Conservation (phyloP, 2,329 filamentous ascomycete species). For the Tolypocladium album region DNA sequence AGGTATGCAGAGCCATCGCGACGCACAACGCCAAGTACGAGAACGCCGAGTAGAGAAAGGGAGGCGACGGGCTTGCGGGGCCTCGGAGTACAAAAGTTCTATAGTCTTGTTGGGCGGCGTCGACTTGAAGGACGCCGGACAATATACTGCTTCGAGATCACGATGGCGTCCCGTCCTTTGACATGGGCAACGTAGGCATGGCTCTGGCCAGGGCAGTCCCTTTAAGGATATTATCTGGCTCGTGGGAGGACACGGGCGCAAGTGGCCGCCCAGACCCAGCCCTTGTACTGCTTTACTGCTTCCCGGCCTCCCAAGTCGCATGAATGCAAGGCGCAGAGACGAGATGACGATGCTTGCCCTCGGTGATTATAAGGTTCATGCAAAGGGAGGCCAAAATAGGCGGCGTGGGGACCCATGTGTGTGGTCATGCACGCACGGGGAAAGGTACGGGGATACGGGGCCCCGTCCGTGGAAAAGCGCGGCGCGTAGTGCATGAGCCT, state of each 20-base stretch:
- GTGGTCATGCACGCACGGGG: background rate
- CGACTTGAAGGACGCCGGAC: background rate
- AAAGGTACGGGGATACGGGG: background rate
- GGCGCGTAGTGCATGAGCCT: background rate
- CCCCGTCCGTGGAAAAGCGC: background rate
- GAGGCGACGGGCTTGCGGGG: background rate
- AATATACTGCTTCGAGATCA: background rate
- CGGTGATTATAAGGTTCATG: background rate
- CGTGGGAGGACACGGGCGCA: background rate
- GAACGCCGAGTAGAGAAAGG: constrained; percentile 21
- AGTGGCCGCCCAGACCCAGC: background rate
- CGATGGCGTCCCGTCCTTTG: background rate
- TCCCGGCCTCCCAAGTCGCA: background rate
- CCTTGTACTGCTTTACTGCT: background rate
- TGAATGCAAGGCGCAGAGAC: background rate
- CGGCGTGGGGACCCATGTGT: background rate
- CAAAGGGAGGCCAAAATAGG: background rate
- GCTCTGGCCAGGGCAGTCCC: background rate
- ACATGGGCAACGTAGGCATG: background rate
- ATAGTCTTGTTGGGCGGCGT: background rate
- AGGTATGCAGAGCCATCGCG: constrained; percentile 53
- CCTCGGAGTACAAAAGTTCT: background rate
- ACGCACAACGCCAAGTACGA: constrained; percentile 69
- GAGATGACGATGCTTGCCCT: background rate
- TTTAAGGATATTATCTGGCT: background rate